These are phyloP conservation scores for Heracleum sosnowskyi DNA, from an alignment of 129 eudicot genomes.

Conservation along the genomic window DNA sequence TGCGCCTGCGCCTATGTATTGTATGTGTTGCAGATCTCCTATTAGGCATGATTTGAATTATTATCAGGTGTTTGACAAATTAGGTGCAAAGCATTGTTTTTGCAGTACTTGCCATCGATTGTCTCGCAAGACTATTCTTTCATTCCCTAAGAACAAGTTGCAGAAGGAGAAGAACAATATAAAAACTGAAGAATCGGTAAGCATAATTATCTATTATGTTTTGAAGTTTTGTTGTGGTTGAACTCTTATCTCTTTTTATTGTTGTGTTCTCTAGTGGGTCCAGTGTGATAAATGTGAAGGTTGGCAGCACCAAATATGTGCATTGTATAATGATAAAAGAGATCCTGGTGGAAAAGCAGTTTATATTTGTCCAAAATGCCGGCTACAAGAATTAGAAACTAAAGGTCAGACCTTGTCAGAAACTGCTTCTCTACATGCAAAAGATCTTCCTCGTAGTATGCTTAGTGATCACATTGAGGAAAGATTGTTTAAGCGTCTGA, in stretches of 20 bases:
- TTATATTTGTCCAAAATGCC: slow-evolving; percentile 82
- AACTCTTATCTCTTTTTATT: slow-evolving; percentile 12
- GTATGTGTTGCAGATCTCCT: slow-evolving; percentile 47
- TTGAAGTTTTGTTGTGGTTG: not conserved
- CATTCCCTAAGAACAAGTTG: slow-evolving; percentile 39
- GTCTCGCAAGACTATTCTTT: slow-evolving; percentile 39
- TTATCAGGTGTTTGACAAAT: slow-evolving; percentile 33
- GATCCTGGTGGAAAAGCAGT: slow-evolving; percentile 51
- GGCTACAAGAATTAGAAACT: slow-evolving; percentile 41
- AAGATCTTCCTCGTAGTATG: slow-evolving; percentile 56
- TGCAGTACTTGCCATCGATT: slow-evolving; percentile 52
- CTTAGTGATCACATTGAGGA: slow-evolving; percentile 79
- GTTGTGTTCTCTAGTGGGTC: slow-evolving; percentile 62
- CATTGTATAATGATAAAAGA: slow-evolving; percentile 51
- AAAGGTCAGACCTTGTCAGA: slow-evolving; percentile 44
- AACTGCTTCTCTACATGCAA: slow-evolving; percentile 50
- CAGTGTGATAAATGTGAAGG: slow-evolving; percentile 70
- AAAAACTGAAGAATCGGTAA: slow-evolving; percentile 57
- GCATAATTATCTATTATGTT: slow-evolving; percentile 10
- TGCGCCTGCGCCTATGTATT: slow-evolving; percentile 60
- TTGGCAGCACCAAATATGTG: slow-evolving; percentile 93
- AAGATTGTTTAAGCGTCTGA: slow-evolving; percentile 48
- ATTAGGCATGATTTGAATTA: slow-evolving; percentile 42
- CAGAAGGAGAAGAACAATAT: slow-evolving; percentile 36
- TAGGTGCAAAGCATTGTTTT: slow-evolving; percentile 33